Percentiles rank a stretch among this genome's conserved stretches.
These are phyloP conservation scores for Globisporangium sylvaticum DNA, from an alignment of 352 stramenopile species.

Conservation along the genomic window DNA sequence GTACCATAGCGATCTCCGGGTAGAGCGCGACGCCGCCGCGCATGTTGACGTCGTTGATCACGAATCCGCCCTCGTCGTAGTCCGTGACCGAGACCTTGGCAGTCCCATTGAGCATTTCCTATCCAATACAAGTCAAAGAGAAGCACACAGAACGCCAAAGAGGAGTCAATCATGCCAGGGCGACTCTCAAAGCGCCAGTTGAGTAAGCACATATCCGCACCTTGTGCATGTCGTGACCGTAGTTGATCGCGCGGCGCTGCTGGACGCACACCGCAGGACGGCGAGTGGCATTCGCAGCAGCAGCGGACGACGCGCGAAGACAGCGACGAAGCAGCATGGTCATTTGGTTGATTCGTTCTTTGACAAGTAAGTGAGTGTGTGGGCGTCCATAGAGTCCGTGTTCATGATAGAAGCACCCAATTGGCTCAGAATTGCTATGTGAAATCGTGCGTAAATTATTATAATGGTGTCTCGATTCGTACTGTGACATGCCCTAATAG, in stretches of 20 bases:
- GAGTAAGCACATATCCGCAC: too few relatives aligned
- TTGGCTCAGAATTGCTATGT: too few relatives aligned
- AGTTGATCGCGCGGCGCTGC: slow-evolving; percentile 63
- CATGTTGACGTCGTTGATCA: slow-evolving; percentile 85
- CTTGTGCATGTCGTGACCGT: slow-evolving; percentile 84
- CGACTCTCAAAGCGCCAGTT: too few relatives aligned
- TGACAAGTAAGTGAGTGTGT: too few relatives aligned
- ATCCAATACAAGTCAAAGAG: slow-evolving; percentile 1
- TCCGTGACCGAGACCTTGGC: slow-evolving; percentile 76
- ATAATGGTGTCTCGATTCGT: too few relatives aligned
- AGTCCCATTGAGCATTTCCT: slow-evolving; percentile 85
- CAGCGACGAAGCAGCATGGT: slow-evolving; percentile 3
- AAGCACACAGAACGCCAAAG: background rate
- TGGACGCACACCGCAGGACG: slow-evolving; percentile 4
- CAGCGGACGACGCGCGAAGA: slow-evolving; percentile 12
- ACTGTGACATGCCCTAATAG: too few relatives aligned
- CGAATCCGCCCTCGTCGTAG: slow-evolving; percentile 84
- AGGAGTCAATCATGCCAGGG: too few relatives aligned
- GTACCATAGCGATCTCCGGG: slow-evolving; percentile 77
- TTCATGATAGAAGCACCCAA: too few relatives aligned
- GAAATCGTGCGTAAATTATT: too few relatives aligned
- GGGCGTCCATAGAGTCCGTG: too few relatives aligned
- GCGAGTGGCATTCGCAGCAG: background rate
- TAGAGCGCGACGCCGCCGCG: slow-evolving; percentile 67
- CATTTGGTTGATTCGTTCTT: background rate